Evolutionary conservation across 2,329 filamentous ascomycete genomes (phyloP), one percentile per base, ranked within the genome.

Genomic region (Aureobasidium musti): DNA sequence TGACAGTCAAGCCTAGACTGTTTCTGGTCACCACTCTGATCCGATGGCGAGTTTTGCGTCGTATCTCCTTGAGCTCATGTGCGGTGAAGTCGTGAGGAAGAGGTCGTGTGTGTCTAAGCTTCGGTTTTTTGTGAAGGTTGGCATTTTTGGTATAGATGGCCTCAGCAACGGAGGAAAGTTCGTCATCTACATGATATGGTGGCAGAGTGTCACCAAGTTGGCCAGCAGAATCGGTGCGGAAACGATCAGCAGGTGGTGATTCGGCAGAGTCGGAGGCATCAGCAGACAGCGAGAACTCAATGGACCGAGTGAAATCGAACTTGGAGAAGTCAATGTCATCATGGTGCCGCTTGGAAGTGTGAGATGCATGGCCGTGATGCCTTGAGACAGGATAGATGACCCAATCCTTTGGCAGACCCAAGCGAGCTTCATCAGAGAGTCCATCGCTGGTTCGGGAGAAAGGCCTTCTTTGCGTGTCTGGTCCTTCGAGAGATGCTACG

Each of bases 11-110:
- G 14, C 61, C 61, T 10, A 65, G 13, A 21, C 49, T 54, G 13
- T 54, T 65, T 7, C 61, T 39, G 13, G 61, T 65, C 17, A 65
- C 50, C 13, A 65, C 50, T 45, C 61, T 43, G 37, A 65, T 65
- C 3, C 50, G 39, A 26, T 65, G 61, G 2, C 61, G 49, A 28
- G 61, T 65, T 28, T 65, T 65, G 37, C 61, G 61, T 45, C 61
- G 28, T 10, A 65, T 47, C 10, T 65, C 61, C 13, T 23, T n/a
- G 21, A 65, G 33, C 14, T 65, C 61, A 2, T 11, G 10, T 17
- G 54, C 50, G 28, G 37, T 45, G n/a, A 65, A 65, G 0, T 54
- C 39, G 37, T 30, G 49, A 47, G 61, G 61, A 5, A 65, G 50
- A 2, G 61, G 49, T n/a, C 50, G 35, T 3, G 17, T 28, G 17